Evolutionary conservation across 2,329 filamentous ascomycete genomes (phyloP).

Genomic region (Claviceps monticola): DNA sequence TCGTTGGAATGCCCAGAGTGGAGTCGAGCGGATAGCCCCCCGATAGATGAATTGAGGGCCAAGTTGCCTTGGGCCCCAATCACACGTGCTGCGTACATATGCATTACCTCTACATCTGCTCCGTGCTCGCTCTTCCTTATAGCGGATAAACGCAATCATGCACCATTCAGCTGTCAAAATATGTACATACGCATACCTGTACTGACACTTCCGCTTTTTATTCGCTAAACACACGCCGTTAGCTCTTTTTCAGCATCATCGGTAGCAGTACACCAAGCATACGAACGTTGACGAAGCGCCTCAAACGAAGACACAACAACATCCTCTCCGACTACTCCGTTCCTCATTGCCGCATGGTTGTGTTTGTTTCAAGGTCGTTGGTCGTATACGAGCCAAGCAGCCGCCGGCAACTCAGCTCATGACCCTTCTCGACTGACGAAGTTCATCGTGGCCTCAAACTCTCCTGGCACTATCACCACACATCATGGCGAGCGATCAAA

Average conservation of each 20-base stretch:
- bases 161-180: neutral
- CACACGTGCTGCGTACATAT: too few relatives aligned
- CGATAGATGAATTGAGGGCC: neutral
- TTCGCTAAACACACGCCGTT: neutral
- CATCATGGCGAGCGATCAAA: slow-evolving; percentile 24
- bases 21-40: neutral
- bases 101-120: neutral
- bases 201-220: neutral
- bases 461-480: neutral
- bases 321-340: neutral
- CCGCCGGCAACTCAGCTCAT: neutral
- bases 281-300: neutral
- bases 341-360: neutral
- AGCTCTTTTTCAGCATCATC: neutral
- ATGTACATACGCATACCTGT: neutral
- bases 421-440: neutral
- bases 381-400: neutral
- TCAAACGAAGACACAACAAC: neutral
- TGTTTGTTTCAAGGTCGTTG: neutral
- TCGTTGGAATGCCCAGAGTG: neutral
- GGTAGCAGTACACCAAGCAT: neutral
- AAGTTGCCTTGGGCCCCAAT: too few relatives aligned
- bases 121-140: neutral
- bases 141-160: neutral
- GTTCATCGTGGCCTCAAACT: neutral